Percentiles rank a stretch among this genome's conserved stretches.
These are phyloP conservation scores for Penicillium mononematosum DNA, from an alignment of 495 filamentous ascomycete genomes.

Conservation along the genomic window DNA sequence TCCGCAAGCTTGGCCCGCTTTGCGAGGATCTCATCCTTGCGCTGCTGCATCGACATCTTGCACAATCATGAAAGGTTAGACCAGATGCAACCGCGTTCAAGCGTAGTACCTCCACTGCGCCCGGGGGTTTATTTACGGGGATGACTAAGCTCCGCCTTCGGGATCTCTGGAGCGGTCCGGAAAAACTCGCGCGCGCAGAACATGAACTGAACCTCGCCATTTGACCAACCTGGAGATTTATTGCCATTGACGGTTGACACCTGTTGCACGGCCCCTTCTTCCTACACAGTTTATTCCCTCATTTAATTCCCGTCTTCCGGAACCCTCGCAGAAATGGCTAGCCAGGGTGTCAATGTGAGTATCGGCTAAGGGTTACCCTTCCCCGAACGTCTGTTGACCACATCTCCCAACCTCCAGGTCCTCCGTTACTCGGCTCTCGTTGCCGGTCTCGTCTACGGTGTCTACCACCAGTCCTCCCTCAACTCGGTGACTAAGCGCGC, in stretches of 20 bases:
- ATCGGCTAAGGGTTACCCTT: constrained; percentile 16
- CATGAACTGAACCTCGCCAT: constrained; percentile 45
- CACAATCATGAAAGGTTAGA: constrained; percentile 12
- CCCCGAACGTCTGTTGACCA: constrained; percentile 26
- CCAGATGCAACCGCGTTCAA: constrained; percentile 17
- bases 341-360: constrained; percentile 54
- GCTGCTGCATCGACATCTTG: constrained; percentile 67
- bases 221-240: constrained; percentile 35
- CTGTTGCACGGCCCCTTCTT: constrained; percentile 37
- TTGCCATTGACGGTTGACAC: constrained; percentile 46
- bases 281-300: constrained; percentile 26
- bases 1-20: constrained; percentile 95
- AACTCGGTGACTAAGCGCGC: constrained; percentile 61
- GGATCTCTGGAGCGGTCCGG: constrained; percentile 39
- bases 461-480: constrained; percentile 82
- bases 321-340: constrained; percentile 43
- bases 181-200: constrained; percentile 51
- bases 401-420: constrained; percentile 58
- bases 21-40: constrained; percentile 88
- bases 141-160: constrained; percentile 9
- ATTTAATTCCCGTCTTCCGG: constrained; percentile 25
- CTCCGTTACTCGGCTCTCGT: constrained; percentile 90
- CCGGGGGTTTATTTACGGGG: constrained; percentile 31
- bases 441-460: constrained; percentile 85
- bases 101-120: constrained; percentile 8